Base-by-base conservation (phyloP, 2,329 filamentous ascomycete species). In the Penicillium digitatum region DNA sequence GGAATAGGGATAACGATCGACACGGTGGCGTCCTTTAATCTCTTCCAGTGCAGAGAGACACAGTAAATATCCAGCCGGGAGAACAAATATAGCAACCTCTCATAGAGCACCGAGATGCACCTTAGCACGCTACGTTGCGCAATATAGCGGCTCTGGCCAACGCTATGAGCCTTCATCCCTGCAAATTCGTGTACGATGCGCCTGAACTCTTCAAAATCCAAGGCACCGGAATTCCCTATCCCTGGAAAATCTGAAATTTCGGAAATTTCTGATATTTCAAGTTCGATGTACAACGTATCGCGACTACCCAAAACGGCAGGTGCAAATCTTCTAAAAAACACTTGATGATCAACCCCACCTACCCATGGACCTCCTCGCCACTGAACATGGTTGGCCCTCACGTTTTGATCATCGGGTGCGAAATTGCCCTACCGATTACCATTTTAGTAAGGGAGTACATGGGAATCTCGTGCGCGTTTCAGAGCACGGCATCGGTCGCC, bases 281-380 rank as follows among this genome's bases (percentile, higher is more conserved):
- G 32, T 43, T 24, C 37, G 16, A 14, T 26, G 37, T 18, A 35
- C 42, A 37, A 48, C 12, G 12, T 48, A 48, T 27, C 26, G 18
- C 39, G 34, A 39, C 34, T 10, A 5, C 22, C 20, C 9, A 49
- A 45, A n/a, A 20, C 32, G 24, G 12, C 24, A 42, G 43, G 20
- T 50, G 16, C 39, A 51, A 45, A 40, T 51, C 39, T 51, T 54
- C 52, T 39, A 29, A 47, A 51, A 51, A 54, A 29, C 18, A 35
- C 37, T 40, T 40, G 43, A 27, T 40, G 34, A 39, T n/a, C 35
- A 22, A 44, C 26, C 5, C 12, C 37, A 32, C 32, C 43, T n/a
- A 11, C 26, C 16, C 40, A 44, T 31, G n/a, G 26, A 16, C 18
- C 14, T 24, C 39, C 35, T 24, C 50, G 29, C n/a, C 29, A 14